A percentile compares a stretch with the other conserved stretches of the same genome.
These are phyloP conservation scores for Hemerocallis citrina DNA, from an alignment of 106 monocot species.

Conservation along the genomic window DNA sequence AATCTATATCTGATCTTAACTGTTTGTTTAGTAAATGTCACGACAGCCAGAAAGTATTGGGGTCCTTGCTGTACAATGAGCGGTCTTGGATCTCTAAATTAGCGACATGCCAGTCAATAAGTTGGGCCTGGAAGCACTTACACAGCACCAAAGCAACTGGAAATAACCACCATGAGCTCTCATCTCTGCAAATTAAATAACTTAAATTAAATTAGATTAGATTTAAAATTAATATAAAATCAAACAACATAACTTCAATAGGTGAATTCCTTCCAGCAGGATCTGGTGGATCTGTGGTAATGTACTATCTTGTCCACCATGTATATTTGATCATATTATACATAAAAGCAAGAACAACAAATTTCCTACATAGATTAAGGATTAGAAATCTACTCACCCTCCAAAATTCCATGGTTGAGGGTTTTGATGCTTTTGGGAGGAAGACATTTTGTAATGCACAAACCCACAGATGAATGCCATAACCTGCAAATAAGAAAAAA, in stretches of 20 bases:
- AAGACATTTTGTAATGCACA: constrained; percentile 72
- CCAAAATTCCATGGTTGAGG: constrained; percentile 74
- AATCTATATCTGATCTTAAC: constrained; percentile 1
- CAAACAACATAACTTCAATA: no score
- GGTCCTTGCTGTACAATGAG: constrained; percentile 88
- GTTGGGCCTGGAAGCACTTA: constrained; percentile 79
- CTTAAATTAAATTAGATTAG: neutral
- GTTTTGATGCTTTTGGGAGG: constrained; percentile 37
- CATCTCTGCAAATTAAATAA: constrained; percentile 72
- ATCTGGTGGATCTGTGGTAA: neutral
- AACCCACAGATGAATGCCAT: constrained; percentile 88
- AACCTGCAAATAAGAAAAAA: constrained; percentile 30
- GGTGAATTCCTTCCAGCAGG: neutral
- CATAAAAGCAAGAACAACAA: neutral
- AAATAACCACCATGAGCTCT: constrained; percentile 97
- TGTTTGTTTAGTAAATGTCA: constrained; percentile 20
- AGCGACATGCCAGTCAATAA: constrained; percentile 92
- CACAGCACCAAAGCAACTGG: constrained; percentile 56
- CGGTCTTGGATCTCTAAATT: constrained; percentile 99
- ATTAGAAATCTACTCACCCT: constrained; percentile 42
- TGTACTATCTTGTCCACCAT: neutral
- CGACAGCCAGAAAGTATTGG: constrained; percentile 77
- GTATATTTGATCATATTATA: neutral
- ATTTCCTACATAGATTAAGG: neutral
- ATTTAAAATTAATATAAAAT: neutral